A percentile compares a stretch with the other conserved stretches of the same genome.
Conservation (phyloP, 495 filamentous ascomycete genomes). For the Rhypophila decipiens region DNA sequence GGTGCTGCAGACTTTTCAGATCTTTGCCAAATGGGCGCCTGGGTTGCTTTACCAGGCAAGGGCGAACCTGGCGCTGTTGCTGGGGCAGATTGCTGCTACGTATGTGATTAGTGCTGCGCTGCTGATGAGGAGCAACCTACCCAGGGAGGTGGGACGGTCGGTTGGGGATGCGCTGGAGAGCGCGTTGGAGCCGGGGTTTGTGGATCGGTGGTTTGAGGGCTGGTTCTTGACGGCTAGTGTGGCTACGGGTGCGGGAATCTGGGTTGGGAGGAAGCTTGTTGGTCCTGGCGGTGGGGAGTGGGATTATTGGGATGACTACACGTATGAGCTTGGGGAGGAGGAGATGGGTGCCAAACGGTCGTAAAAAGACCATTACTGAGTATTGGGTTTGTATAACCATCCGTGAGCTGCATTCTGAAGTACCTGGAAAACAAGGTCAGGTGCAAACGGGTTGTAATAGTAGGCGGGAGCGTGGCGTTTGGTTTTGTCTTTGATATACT, state of each 20-base stretch:
- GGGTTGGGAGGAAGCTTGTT: constrained; percentile 56
- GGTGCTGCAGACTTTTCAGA: constrained; percentile 66
- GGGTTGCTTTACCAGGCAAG: constrained; percentile 54
- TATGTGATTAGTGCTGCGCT: constrained; percentile 74
- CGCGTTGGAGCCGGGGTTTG: constrained; percentile 61
- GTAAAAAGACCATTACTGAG: too few species aligned
- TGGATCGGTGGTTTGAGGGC: constrained; percentile 82
- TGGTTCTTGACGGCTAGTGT: constrained; percentile 65
- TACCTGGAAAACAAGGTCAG: too few species aligned
- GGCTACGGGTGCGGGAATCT: constrained; percentile 59
- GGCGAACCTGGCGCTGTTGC: constrained; percentile 63
- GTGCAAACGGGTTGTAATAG: too few species aligned
- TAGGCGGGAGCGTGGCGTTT: too few species aligned
- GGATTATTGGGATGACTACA: constrained; percentile 46
- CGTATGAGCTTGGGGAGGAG: constrained; percentile 54
- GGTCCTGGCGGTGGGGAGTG: constrained; percentile 30
- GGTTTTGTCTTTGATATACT: too few species aligned
- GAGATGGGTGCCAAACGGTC: constrained; percentile 63
- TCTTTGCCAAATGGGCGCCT: constrained; percentile 66
- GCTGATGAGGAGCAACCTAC: constrained; percentile 66
- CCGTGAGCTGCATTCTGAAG: too few species aligned
- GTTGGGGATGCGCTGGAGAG: constrained; percentile 66
- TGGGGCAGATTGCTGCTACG: constrained; percentile 68
- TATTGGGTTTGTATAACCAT: too few species aligned
- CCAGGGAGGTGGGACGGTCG: constrained; percentile 60